These are phyloP conservation scores for Angophora floribunda DNA, from an alignment of 345 rosid genomes.

Conservation along the genomic window DNA sequence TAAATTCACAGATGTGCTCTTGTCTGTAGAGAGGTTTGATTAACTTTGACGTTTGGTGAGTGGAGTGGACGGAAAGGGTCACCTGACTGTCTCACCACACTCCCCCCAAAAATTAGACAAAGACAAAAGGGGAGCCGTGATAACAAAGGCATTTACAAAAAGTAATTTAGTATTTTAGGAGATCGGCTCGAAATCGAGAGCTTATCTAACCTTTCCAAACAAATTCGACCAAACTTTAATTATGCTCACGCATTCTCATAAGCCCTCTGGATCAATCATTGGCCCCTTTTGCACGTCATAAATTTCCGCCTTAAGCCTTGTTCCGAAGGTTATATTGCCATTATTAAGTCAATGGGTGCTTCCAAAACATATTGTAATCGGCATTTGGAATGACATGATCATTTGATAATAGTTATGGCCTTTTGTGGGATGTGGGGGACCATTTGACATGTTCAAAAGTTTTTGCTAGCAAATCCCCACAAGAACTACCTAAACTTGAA, in stretches of 20 bases:
- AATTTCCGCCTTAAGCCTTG: not conserved
- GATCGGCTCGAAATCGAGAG: not conserved
- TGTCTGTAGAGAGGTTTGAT: not conserved
- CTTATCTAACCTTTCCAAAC: not conserved
- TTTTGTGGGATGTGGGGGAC: not conserved
- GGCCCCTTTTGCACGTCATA: not conserved
- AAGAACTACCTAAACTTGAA: not conserved
- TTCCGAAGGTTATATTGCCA: not conserved
- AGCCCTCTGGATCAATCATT: not conserved
- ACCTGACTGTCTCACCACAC: not conserved
- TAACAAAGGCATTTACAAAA: not conserved
- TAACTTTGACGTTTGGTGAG: not conserved
- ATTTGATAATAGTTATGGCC: not conserved
- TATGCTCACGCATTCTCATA: not conserved
- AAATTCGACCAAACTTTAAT: not conserved
- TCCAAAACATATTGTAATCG: not conserved
- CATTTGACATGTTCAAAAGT: not conserved
- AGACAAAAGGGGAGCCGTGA: not conserved
- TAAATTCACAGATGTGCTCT: not conserved
- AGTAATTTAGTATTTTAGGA: not conserved
- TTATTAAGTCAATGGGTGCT: not conserved
- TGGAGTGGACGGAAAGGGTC: not conserved
- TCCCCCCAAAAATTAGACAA: not conserved
- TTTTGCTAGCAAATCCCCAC: not conserved
- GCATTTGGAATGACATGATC: not conserved